These are phyloP conservation scores for Cladosporium sp. DNA, from an alignment of 2,329 filamentous ascomycete species.

Conservation along the genomic window DNA sequence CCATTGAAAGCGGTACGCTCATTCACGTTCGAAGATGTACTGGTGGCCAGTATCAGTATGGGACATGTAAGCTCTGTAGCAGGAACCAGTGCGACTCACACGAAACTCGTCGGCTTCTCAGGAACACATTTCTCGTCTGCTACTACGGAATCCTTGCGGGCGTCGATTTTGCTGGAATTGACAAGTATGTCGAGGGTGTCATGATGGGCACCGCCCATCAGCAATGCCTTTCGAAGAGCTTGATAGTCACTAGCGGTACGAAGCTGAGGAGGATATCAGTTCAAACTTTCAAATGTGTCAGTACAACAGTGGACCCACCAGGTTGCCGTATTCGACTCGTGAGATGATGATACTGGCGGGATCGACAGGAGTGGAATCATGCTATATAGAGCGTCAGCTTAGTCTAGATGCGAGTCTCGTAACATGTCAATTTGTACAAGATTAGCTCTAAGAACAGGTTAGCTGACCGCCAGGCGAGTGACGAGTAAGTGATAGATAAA, in stretches of 20 bases:
- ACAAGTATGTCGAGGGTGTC: conserved; percentile 49
- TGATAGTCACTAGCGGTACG: conserved; percentile 50
- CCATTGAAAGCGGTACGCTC: not conserved
- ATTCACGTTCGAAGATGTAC: not conserved
- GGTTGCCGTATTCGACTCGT: conserved; percentile 57
- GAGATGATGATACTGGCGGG: conserved; percentile 49
- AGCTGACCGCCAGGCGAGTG: not conserved
- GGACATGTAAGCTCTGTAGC: too few relatives aligned
- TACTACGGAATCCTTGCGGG: conserved; percentile 19
- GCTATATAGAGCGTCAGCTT: not conserved
- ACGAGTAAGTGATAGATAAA: conserved; percentile 21
- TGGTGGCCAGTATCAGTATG: not conserved
- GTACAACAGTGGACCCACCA: conserved; percentile 41
- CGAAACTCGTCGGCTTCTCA: too few relatives aligned
- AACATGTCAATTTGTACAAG: conserved; percentile 16
- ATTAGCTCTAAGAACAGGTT: conserved; percentile 23
- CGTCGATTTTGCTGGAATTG: conserved; percentile 20
- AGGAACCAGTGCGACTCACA: too few relatives aligned
- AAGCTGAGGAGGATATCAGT: conserved; percentile 24
- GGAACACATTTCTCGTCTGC: not conserved
- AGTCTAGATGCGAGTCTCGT: conserved; percentile 1
- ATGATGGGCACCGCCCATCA: conserved; percentile 47
- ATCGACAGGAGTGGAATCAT: conserved; percentile 12
- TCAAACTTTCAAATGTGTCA: not conserved
- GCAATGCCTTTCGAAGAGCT: conserved; percentile 46